phyloP scores from a whole-genome alignment of 2,329 filamentous ascomycete species.

The Neofusicoccum sp. region DNA sequence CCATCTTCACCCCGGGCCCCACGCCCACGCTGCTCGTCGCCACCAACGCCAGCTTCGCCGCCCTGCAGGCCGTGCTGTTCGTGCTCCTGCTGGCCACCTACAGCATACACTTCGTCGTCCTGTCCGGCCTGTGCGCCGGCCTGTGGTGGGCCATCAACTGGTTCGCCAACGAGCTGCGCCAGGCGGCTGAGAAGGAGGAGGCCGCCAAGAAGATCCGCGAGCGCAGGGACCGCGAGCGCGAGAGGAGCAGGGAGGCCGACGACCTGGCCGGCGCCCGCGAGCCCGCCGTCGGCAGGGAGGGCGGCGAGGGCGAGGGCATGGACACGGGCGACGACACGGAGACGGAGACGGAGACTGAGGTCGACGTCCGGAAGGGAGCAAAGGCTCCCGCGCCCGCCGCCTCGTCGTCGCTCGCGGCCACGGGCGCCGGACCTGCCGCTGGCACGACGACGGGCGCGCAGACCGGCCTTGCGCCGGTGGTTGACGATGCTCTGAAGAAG shows the following conservation, averaged over 20 bases:
- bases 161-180: slow-evolving; percentile 71
- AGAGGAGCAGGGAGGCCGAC: slow-evolving; percentile 32
- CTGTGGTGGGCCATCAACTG: slow-evolving; percentile 97
- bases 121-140: slow-evolving; percentile 75
- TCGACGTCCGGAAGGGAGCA: slow-evolving; percentile 21
- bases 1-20: slow-evolving; percentile 88
- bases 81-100: slow-evolving; percentile 75
- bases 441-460: slow-evolving; percentile 28
- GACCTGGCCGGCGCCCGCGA: slow-evolving; percentile 24
- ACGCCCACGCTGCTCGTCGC: slow-evolving; percentile 85
- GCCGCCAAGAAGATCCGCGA: slow-evolving; percentile 48
- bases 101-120: slow-evolving; percentile 82
- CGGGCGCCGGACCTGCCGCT: slow-evolving; percentile 21
- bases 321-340: slow-evolving; percentile 50
- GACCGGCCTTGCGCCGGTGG: slow-evolving; percentile 30
- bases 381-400: background rate
- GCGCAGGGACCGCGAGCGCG: slow-evolving; percentile 45
- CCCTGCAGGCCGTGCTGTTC: slow-evolving; percentile 76
- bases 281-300: slow-evolving; percentile 28
- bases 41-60: slow-evolving; percentile 85
- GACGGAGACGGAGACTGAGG: slow-evolving; percentile 37
- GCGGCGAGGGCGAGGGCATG: slow-evolving; percentile 38
- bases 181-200: slow-evolving; percentile 47
- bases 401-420: slow-evolving; percentile 21
- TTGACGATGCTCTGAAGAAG: slow-evolving; percentile 44